A percentile compares a stretch with the other conserved stretches of the same genome.
Conservation (phyloP, 768 basidiomycete genomes). For the Mycena sanguinolenta region DNA sequence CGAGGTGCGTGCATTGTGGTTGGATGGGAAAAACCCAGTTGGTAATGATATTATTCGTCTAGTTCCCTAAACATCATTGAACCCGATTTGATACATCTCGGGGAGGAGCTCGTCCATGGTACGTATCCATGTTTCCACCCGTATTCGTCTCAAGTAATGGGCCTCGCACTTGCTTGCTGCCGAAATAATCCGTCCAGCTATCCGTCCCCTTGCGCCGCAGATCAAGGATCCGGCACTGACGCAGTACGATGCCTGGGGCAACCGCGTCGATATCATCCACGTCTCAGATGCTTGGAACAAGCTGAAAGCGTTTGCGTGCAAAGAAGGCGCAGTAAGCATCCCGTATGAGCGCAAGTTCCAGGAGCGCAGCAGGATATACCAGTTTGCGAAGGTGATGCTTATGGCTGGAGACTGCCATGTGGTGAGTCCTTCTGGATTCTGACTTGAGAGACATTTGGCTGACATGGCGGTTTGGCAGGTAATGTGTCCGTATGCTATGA, state of each 20-base stretch:
- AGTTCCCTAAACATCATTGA: constrained; percentile 67
- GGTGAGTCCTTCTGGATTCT: constrained; percentile 32
- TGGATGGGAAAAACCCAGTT: constrained; percentile 33
- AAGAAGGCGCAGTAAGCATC: constrained; percentile 76
- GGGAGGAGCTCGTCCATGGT: constrained; percentile 68
- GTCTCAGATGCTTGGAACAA: constrained; percentile 82
- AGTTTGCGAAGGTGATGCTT: constrained; percentile 75
- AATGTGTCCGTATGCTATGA: constrained; percentile 84
- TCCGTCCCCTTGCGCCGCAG: constrained; percentile 64
- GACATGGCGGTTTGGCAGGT: constrained; percentile 53
- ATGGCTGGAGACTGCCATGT: constrained; percentile 74
- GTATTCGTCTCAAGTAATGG: no score
- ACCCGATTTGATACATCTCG: constrained; percentile 71
- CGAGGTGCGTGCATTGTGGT: constrained; percentile 47
- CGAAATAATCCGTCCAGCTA: no score
- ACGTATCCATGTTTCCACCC: no score
- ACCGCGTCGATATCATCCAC: constrained; percentile 70
- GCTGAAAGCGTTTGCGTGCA: constrained; percentile 71
- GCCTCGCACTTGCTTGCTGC: no score
- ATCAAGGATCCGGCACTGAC: constrained; percentile 65
- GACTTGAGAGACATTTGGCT: not conserved
- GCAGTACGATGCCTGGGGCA: constrained; percentile 85
- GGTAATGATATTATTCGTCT: not conserved
- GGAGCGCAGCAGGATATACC: constrained; percentile 72
- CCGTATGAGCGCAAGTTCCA: constrained; percentile 75